Base-by-base conservation (phyloP, 106 monocot genomes). In the Acorus calamus region DNA sequence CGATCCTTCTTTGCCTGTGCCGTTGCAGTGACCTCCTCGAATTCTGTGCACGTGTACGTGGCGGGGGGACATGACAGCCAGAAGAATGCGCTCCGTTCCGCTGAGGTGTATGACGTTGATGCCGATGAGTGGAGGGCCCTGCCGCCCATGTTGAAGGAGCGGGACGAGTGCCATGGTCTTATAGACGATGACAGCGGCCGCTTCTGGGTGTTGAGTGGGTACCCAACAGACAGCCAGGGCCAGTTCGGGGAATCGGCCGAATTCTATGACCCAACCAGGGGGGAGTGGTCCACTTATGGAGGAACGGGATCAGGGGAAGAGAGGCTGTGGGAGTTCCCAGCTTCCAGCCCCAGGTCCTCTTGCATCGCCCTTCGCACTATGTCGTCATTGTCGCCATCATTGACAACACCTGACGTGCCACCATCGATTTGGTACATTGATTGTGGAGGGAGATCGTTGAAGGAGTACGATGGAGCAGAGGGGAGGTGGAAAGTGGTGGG, bases 11-110 rank as follows among this genome's bases (percentile, higher is more conserved):
- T 84, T 69, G 88, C 84, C 14, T 77, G 74, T 62, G 80, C 77
- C 4, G 66, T 64, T 13, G 78, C 50, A 2, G 80, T 73, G 2
- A 57, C 66, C 28, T 28, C 28, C 28, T 28, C 28, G 28, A 28
- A 28, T 28, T 28, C 28, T 28, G 28, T 28, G 6, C 57, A 49
- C 28, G 69, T 88, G 7, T 78, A 73, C 43, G 81, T 78, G 11
- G 88, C 84, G 7, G 84, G 88, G 41, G 88, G 88, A 9, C 88
- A 88, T 64, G 78, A 88, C 66, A 55, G 56, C 56, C 58, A 67
- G 55, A 86, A 86, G 81, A 86, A 86, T 73, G 86, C 86, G 41
- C 70, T 81, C 12, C 50, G 66, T 44, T 50, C 81, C 7, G 79
- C 79, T 6, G 70, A 75, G 49, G 65, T 60, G 42, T 86, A 86